phyloP scores from a whole-genome alignment of 495 filamentous ascomycete genomes.

The Daldinia vernicosa region DNA sequence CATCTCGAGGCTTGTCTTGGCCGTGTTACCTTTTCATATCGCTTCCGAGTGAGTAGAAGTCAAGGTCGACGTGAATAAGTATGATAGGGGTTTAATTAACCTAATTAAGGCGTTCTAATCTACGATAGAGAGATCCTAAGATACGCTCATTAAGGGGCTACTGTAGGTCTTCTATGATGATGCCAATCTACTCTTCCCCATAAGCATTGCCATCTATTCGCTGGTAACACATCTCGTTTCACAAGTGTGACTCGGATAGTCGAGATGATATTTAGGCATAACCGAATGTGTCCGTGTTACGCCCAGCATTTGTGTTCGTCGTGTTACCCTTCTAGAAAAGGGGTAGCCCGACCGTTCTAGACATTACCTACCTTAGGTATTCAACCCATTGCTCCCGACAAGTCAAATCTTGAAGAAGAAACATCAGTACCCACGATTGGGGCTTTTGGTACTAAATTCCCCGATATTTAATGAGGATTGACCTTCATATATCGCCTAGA shows the following conservation, averaged over 20 bases:
- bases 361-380: not conserved
- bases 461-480: conserved; percentile 11
- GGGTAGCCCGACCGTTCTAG: conserved; percentile 10
- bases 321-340: conserved; percentile 11
- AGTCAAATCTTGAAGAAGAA: not conserved
- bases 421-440: not conserved
- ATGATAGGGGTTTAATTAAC: not conserved
- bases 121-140: not conserved
- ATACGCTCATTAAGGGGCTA: not conserved
- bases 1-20: conserved; percentile 25
- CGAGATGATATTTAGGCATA: conserved; percentile 32
- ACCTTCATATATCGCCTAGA: not conserved
- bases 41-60: conserved; percentile 10
- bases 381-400: not conserved
- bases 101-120: conserved; percentile 4
- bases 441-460: not conserved
- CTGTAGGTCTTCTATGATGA: conserved; percentile 8
- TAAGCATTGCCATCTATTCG: conserved; percentile 26
- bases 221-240: conserved; percentile 32
- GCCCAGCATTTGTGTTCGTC: not conserved
- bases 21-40: conserved; percentile 1
- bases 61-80: not conserved
- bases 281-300: conserved; percentile 7
- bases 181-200: conserved; percentile 12
- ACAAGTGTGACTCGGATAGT: conserved; percentile 25